Evolutionary conservation across 768 basidiomycete genomes (phyloP), one percentile per base, ranked within the genome.

Genomic region (Lyophyllum atratum): DNA sequence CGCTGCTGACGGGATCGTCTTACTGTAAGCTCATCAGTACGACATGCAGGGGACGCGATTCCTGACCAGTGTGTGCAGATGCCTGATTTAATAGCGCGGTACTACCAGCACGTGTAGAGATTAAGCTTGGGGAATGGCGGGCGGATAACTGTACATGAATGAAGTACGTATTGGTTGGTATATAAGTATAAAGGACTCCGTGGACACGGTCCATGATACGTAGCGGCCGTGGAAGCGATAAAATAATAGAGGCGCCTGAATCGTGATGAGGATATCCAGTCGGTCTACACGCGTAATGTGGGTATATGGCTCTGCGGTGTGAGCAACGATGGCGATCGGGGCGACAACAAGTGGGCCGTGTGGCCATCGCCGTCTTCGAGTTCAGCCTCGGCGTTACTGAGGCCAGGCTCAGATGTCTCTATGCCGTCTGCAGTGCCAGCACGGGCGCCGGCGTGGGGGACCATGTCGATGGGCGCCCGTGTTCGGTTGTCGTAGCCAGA

Each of bases 1-100:
- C 90, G n/a, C 77, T 94, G 54, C 76, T 95, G 25, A 89, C 89
- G 15, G 93, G 93, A 17, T 93, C 91, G 19, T 90, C 89, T 14
- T 92, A 92, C 68, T 92, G 89, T 89, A 59, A 62, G 86, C 73
- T 17, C 14, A 43, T 5, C 19, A 28, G 25, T 24, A 17, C 29
- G 24, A 24, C 44, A 55, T 57, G 62, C 54, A 47, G 56, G 10
- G 61, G 56, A 64, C 54, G 34, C 43, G 21, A 17, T 52, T 54
- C 33, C 52, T 58, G 37, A 59, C 31, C 31, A 25, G 61, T 42
- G 37, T 19, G 53, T 44, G 54, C 59, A 61, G 67, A 65, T 54
- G 64, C 67, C 22, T 61, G 51, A 53, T 50, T 43, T 40, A 54
- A 28, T 44, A 24, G n/a, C 6, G 31, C 25, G 53, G 46, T 44